Percentiles rank a stretch among this genome's conserved stretches.
Conservation (phyloP, 306 rosid genomes). For the Vachellia pachyceras region DNA sequence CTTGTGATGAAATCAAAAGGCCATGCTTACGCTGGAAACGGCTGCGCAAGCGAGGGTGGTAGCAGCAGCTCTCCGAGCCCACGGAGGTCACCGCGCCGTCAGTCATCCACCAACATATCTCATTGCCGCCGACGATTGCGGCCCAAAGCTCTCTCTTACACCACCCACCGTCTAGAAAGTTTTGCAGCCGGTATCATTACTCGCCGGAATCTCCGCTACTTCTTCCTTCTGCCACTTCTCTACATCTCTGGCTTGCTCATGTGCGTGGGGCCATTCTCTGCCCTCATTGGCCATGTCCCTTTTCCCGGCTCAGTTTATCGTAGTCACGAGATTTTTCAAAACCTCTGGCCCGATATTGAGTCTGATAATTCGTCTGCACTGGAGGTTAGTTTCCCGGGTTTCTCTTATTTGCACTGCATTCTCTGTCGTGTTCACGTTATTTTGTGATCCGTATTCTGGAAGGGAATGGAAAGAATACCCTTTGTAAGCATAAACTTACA, state of each 20-base stretch:
- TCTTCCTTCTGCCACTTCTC: conserved; percentile 74
- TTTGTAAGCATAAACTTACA: neutral
- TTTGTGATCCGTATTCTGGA: conserved; percentile 9
- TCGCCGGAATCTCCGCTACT: conserved; percentile 75
- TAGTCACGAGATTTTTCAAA: conserved; percentile 64
- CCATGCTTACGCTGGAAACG: conserved; percentile 52
- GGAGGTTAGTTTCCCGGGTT: conserved; percentile 55
- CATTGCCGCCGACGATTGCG: conserved; percentile 63
- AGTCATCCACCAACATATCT: conserved; percentile 44
- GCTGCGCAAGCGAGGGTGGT: conserved; percentile 54
- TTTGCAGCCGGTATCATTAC: conserved; percentile 55
- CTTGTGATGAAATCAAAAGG: conserved; percentile 66
- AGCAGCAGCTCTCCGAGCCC: conserved; percentile 86
- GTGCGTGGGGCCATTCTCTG: conserved; percentile 88
- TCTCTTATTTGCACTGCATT: neutral
- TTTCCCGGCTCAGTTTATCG: conserved; percentile 91
- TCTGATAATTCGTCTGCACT: conserved; percentile 75
- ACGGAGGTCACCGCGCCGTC: conserved; percentile 80
- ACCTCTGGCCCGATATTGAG: conserved; percentile 65
- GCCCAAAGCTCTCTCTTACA: conserved; percentile 56
- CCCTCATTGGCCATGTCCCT: conserved; percentile 61
- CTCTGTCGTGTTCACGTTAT: neutral
- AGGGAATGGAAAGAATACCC: neutral
- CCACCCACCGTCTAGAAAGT: conserved; percentile 31
- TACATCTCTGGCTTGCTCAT: conserved; percentile 82